A percentile compares a stretch with the other conserved stretches of the same genome.
phyloP scores from a whole-genome alignment of 73 alveolate species.

The Tetrahymena borealis region DNA sequence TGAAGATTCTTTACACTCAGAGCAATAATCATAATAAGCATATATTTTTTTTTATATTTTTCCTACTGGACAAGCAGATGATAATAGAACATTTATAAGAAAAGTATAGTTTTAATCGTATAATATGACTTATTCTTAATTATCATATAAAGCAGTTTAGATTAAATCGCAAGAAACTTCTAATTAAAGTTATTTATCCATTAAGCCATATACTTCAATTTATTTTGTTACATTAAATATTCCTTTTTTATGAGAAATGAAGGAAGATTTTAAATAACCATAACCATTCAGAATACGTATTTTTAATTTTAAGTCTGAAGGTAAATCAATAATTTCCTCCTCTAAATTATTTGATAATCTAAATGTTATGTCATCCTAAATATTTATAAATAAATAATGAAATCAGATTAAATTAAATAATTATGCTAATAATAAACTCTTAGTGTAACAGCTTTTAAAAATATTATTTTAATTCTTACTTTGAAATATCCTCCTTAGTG shows the following conservation, averaged over 20 bases:
- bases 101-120: not conserved
- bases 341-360: not conserved
- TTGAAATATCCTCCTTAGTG: too few relatives aligned
- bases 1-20: not conserved
- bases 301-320: not conserved
- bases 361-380: not conserved
- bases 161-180: not conserved
- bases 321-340: not conserved
- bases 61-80: not conserved
- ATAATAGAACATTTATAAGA: not conserved
- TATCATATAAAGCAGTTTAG: not conserved
- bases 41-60: not conserved
- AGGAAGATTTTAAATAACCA: not conserved
- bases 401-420: too few relatives aligned
- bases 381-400: not conserved
- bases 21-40: not conserved
- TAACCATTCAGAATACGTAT: not conserved
- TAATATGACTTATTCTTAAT: not conserved
- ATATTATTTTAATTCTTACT: too few relatives aligned
- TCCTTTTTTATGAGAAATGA: not conserved
- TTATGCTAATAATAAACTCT: too few relatives aligned
- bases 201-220: not conserved
- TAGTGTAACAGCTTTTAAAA: too few relatives aligned
- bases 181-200: not conserved
- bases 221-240: not conserved